A percentile compares a stretch with the other conserved stretches of the same genome.
phyloP scores from a whole-genome alignment of 129 eudicot genomes.

The Flaveria brownii region DNA sequence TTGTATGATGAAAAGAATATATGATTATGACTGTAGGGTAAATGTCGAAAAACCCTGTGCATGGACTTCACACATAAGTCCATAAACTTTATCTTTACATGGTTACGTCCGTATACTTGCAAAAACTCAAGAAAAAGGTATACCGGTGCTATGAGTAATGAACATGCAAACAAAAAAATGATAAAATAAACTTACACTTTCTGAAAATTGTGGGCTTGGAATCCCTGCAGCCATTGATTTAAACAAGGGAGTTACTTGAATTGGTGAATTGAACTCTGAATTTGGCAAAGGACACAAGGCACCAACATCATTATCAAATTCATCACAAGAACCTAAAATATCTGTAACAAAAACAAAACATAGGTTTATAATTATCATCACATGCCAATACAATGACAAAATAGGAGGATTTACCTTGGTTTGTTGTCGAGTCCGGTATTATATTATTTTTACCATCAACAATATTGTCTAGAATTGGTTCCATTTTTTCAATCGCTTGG shows the following conservation, averaged over 20 bases:
- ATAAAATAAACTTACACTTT: constrained; percentile 62
- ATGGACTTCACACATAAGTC: background rate
- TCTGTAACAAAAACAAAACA: constrained; percentile 34
- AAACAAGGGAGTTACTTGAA: constrained; percentile 80
- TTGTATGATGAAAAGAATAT: constrained; percentile 43
- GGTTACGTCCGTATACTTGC: background rate
- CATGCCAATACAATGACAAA: background rate
- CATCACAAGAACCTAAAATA: constrained; percentile 36
- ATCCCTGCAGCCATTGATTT: constrained; percentile 69
- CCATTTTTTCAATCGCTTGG: constrained; percentile 48
- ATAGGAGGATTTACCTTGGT: constrained; percentile 27
- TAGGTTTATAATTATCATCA: background rate
- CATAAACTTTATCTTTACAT: background rate
- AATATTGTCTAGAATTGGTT: constrained; percentile 43
- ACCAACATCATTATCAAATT: constrained; percentile 29
- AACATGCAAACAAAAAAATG: background rate
- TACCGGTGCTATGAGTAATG: background rate
- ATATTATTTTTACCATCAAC: constrained; percentile 35
- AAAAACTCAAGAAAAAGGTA: background rate
- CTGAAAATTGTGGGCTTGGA: constrained; percentile 90
- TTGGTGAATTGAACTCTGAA: constrained; percentile 69
- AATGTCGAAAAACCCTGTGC: background rate
- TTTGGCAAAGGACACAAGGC: constrained; percentile 42
- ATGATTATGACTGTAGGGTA: constrained; percentile 15
- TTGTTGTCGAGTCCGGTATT: constrained; percentile 28